Evolutionary conservation across 371 early-diverging fungal species (phyloP).

Genomic region (Saksenaea oblongispora): DNA sequence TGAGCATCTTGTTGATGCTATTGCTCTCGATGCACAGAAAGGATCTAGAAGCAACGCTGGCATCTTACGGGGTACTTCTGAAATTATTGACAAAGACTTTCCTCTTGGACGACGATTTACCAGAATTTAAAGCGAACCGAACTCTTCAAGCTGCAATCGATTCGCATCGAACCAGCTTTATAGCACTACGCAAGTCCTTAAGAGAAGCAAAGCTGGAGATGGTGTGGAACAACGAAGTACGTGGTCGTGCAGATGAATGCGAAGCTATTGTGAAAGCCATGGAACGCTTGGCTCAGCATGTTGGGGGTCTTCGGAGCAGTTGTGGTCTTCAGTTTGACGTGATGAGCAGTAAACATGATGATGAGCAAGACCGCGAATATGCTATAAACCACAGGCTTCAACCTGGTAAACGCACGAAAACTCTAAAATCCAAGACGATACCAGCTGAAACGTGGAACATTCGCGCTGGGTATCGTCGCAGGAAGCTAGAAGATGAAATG

Average conservation of each 20-base stretch:
- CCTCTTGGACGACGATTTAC: conserved; percentile 60
- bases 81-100: conserved; percentile 69
- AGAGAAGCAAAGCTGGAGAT: conserved; percentile 65
- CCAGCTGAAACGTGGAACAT: conserved; percentile 38
- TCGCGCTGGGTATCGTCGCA: conserved; percentile 42
- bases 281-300: conserved; percentile 66
- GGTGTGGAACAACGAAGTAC: conserved; percentile 55
- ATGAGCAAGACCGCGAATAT: not conserved
- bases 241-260: conserved; percentile 40
- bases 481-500: conserved; percentile 47
- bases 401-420: not conserved
- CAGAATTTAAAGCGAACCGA: conserved; percentile 52
- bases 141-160: conserved; percentile 58
- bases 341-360: conserved; percentile 24
- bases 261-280: conserved; percentile 51
- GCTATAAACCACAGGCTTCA: not conserved
- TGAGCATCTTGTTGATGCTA: not conserved
- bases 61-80: conserved; percentile 55
- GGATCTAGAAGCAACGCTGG: conserved; percentile 58
- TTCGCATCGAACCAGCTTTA: conserved; percentile 67
- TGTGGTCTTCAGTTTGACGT: conserved; percentile 69
- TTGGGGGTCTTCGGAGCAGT: conserved; percentile 67
- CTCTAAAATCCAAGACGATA: not conserved
- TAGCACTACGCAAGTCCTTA: conserved; percentile 60
- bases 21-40: conserved; percentile 28